phyloP scores from a whole-genome alignment of 2,329 filamentous ascomycete species.

The Neonectria punicea region DNA sequence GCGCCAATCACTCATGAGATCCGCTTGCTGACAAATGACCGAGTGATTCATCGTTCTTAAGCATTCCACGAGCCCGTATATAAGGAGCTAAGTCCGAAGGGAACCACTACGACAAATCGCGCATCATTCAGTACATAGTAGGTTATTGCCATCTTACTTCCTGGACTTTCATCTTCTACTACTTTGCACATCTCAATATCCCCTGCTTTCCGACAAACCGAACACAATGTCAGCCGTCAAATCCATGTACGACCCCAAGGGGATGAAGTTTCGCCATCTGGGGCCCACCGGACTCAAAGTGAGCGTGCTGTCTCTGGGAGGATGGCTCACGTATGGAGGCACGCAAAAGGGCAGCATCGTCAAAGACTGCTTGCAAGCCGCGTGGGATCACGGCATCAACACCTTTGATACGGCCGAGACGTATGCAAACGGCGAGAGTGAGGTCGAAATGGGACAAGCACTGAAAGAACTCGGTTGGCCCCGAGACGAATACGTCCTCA shows the following conservation, averaged over 20 bases:
- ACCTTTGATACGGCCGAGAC: conserved; percentile 70
- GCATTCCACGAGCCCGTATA: too few species aligned
- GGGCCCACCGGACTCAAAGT: conserved; percentile 43
- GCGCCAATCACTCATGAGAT: too few species aligned
- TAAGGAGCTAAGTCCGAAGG: too few species aligned
- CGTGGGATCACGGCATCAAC: conserved; percentile 68
- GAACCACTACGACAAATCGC: too few species aligned
- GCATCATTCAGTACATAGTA: too few species aligned
- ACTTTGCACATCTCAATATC: too few species aligned
- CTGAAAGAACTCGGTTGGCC: conserved; percentile 69
- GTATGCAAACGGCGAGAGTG: conserved; percentile 69
- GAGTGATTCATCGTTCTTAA: too few species aligned
- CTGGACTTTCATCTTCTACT: too few species aligned
- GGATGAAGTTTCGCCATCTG: conserved; percentile 43
- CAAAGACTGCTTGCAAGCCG: conserved; percentile 68
- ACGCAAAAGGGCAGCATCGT: conserved; percentile 69
- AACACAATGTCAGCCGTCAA: conserved; percentile 31
- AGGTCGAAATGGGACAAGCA: conserved; percentile 70
- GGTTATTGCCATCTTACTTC: too few species aligned
- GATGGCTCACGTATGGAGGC: conserved; percentile 54
- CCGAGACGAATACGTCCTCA: conserved; percentile 68
- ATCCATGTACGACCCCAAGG: conserved; percentile 40
- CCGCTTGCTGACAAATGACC: too few species aligned
- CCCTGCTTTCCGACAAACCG: too few species aligned
- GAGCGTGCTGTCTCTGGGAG: conserved; percentile 40